Evolutionary conservation across 2,329 filamentous ascomycete species (phyloP).

Genomic region (Sclerotinia borealis): DNA sequence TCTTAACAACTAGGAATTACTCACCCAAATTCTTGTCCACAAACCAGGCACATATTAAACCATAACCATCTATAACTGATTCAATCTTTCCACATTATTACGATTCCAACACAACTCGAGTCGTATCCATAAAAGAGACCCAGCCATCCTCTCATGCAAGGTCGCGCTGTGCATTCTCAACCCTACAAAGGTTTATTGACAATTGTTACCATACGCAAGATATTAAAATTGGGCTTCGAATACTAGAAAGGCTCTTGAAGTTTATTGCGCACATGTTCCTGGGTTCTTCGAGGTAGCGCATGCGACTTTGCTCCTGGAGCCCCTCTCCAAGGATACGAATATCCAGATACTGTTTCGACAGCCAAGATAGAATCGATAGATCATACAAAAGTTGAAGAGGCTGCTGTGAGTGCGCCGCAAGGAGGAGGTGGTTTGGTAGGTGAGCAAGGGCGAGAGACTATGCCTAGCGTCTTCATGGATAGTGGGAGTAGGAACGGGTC

Average conservation of each 20-base stretch:
- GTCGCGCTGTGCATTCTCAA: conserved; percentile 28
- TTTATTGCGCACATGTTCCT: conserved; percentile 29
- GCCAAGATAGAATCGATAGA: conserved; percentile 34
- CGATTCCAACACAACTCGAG: conserved; percentile 8
- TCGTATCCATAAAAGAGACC: conserved; percentile 12
- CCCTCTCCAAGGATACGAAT: conserved; percentile 11
- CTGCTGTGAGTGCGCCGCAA: conserved; percentile 24
- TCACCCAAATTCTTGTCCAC: not conserved
- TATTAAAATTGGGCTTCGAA: not conserved
- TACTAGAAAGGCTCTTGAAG: not conserved
- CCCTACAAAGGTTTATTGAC: conserved; percentile 16
- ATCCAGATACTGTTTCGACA: conserved; percentile 18
- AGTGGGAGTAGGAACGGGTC: conserved; percentile 47
- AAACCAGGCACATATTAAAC: not conserved
- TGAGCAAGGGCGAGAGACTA: conserved; percentile 31
- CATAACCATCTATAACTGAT: not conserved
- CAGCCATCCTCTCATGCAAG: conserved; percentile 27
- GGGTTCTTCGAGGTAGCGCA: conserved; percentile 26
- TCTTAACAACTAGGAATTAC: not conserved
- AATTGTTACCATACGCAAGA: conserved; percentile 7
- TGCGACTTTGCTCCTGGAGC: conserved; percentile 26
- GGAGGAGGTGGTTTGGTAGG: conserved; percentile 25
- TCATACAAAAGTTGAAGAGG: conserved; percentile 24
- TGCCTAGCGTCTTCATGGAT: conserved; percentile 53
- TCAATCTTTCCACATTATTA: not conserved